phyloP scores from a whole-genome alignment of 805 yeast genomes.

The Teunomyces barrocoloradensis region DNA sequence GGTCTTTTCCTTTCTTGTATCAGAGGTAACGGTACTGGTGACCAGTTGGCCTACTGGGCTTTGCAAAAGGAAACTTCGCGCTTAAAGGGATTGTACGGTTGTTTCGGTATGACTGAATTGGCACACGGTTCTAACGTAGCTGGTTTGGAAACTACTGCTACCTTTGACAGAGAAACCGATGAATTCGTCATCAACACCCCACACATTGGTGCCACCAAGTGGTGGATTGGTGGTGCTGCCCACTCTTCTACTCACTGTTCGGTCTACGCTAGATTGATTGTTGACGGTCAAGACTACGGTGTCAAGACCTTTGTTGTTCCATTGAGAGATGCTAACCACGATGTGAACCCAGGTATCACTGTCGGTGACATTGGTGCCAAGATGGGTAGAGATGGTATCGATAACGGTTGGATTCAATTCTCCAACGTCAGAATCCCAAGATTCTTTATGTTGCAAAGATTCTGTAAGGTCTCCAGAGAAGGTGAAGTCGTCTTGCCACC shows the following conservation, averaged over 20 bases:
- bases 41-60: slow-evolving; percentile 84
- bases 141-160: slow-evolving; percentile 64
- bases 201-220: slow-evolving; percentile 87
- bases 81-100: slow-evolving; percentile 58
- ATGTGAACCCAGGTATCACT: slow-evolving; percentile 73
- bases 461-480: slow-evolving; percentile 63
- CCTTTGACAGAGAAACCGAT: slow-evolving; percentile 62
- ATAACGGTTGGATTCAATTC: slow-evolving; percentile 96
- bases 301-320: slow-evolving; percentile 93
- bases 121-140: slow-evolving; percentile 69
- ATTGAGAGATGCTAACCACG: slow-evolving; percentile 70
- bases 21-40: slow-evolving; percentile 83
- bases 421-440: slow-evolving; percentile 80
- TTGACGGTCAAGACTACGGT: slow-evolving; percentile 83
- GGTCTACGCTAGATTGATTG: slow-evolving; percentile 81
- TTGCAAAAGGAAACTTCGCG: slow-evolving; percentile 59
- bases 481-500: slow-evolving; percentile 79
- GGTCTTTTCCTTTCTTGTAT: slow-evolving; percentile 82
- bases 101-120: slow-evolving; percentile 66
- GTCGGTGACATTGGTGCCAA: slow-evolving; percentile 93
- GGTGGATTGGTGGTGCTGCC: slow-evolving; percentile 99
- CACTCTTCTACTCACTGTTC: slow-evolving; percentile 86
- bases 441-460: slow-evolving; percentile 77
- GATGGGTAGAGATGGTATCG: slow-evolving; percentile 96
- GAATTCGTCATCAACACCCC: slow-evolving; percentile 82